Conservation (phyloP, 2,329 filamentous ascomycete genomes). For the Penicillium sclerotiorum region DNA sequence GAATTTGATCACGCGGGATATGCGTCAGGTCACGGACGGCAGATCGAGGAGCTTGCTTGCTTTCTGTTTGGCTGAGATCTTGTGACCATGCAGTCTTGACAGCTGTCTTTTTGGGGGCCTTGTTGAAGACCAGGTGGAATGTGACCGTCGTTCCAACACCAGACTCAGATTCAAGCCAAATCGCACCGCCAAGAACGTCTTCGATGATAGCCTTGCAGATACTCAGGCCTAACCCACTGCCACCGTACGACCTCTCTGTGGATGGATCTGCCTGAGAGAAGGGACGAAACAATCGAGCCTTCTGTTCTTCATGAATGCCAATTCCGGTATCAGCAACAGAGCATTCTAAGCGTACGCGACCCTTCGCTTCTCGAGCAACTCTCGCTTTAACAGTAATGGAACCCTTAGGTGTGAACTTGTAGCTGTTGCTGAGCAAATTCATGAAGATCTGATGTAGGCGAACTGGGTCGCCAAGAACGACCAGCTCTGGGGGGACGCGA, state of each 20-base stretch:
- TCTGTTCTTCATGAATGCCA: conserved; percentile 75
- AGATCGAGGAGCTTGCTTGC: conserved; percentile 45
- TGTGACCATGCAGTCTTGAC: conserved; percentile 61
- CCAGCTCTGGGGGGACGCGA: conserved; percentile 55
- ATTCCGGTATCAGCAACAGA: conserved; percentile 91
- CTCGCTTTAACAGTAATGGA: conserved; percentile 81
- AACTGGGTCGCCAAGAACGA: conserved; percentile 84
- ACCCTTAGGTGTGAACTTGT: conserved; percentile 89
- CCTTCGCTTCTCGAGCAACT: conserved; percentile 69
- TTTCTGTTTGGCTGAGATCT: conserved; percentile 42
- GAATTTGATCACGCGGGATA: conserved; percentile 75
- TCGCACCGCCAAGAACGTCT: conserved; percentile 84
- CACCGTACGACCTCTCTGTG: conserved; percentile 87
- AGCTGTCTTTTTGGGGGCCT: conserved; percentile 65
- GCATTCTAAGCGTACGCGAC: conserved; percentile 75
- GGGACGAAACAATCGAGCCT: conserved; percentile 84
- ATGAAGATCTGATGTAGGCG: conserved; percentile 75
- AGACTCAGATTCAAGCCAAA: conserved; percentile 77
- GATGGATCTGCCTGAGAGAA: conserved; percentile 92
- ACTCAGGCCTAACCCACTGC: conserved; percentile 85
- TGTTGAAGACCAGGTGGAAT: conserved; percentile 84
- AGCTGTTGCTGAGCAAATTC: conserved; percentile 88
- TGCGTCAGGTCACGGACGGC: conserved; percentile 68
- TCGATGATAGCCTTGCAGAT: conserved; percentile 95
- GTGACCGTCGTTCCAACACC: conserved; percentile 64